Percentiles rank a stretch among this genome's conserved stretches.
Conservation (phyloP, 495 filamentous ascomycete species). For the Penicillium salamii region DNA sequence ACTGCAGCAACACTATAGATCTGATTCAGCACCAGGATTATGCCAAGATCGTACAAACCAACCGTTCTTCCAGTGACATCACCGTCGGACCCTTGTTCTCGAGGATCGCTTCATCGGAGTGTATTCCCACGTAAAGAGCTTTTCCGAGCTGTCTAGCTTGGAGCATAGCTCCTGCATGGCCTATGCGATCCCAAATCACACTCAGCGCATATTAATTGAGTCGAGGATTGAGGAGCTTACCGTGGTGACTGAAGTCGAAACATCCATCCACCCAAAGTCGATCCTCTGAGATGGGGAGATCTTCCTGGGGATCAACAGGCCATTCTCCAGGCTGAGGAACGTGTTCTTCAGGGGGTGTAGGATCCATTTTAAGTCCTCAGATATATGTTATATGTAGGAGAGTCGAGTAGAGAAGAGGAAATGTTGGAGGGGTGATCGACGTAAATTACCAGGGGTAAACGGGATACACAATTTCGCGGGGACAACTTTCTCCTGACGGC, state of each 20-base stretch:
- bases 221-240: slow-evolving; percentile 37
- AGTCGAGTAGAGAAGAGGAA: neutral
- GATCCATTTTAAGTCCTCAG: slow-evolving; percentile 12
- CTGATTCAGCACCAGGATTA: slow-evolving; percentile 19
- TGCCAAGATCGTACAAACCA: slow-evolving; percentile 15
- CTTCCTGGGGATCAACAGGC: slow-evolving; percentile 66
- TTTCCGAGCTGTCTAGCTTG: slow-evolving; percentile 85
- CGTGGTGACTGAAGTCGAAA: slow-evolving; percentile 98
- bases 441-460: slow-evolving; percentile 4
- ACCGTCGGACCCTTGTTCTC: slow-evolving; percentile 98
- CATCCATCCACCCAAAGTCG: slow-evolving; percentile 98
- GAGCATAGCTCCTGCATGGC: slow-evolving; percentile 94
- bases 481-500: slow-evolving; percentile 9
- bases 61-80: slow-evolving; percentile 90
- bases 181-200: slow-evolving; percentile 39
- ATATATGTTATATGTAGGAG: slow-evolving; percentile 1
- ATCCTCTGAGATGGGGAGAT: slow-evolving; percentile 58
- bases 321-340: slow-evolving; percentile 53
- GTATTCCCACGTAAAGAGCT: slow-evolving; percentile 85
- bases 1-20: slow-evolving; percentile 67
- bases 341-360: slow-evolving; percentile 27
- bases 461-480: slow-evolving; percentile 9
- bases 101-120: slow-evolving; percentile 91
- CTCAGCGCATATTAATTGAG: slow-evolving; percentile 4
- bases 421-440: slow-evolving; percentile 4